These are phyloP conservation scores for Papilionanthe hybrid DNA, from an alignment of 116 monocot species.

Conservation along the genomic window DNA sequence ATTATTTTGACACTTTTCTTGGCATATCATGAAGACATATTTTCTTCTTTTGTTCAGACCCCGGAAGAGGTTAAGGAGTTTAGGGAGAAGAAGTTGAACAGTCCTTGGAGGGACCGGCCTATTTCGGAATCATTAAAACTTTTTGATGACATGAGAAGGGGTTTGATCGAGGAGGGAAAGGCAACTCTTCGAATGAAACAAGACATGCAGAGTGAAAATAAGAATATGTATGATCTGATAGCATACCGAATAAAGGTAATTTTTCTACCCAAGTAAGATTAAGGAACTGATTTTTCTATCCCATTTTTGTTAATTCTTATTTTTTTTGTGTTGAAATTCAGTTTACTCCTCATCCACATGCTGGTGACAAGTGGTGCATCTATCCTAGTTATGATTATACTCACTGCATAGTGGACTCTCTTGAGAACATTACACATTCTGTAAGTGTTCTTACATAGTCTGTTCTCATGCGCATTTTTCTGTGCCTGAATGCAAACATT, in stretches of 20 bases:
- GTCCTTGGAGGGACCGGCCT: constrained; percentile 97
- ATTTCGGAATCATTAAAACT: constrained; percentile 76
- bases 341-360: constrained; percentile 95
- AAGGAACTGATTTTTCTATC: neutral
- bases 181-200: constrained; percentile 92
- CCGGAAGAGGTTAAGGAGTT: constrained; percentile 89
- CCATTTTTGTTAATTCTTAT: neutral
- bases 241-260: constrained; percentile 95
- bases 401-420: constrained; percentile 98
- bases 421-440: constrained; percentile 98
- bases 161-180: constrained; percentile 87
- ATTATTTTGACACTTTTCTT: no score
- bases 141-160: constrained; percentile 89
- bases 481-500: neutral
- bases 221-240: constrained; percentile 98
- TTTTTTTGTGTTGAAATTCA: constrained; percentile 20
- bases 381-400: constrained; percentile 98
- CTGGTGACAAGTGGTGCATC: constrained; percentile 98
- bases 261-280: neutral
- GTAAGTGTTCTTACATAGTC: constrained; percentile 29
- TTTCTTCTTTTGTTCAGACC: constrained; percentile 26
- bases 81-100: constrained; percentile 88
- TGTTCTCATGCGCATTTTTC: neutral
- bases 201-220: constrained; percentile 98
- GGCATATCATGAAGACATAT: neutral